Base-by-base conservation (phyloP, 192 early-diverging fungal species). In the Chytriomyces hyalinus region DNA sequence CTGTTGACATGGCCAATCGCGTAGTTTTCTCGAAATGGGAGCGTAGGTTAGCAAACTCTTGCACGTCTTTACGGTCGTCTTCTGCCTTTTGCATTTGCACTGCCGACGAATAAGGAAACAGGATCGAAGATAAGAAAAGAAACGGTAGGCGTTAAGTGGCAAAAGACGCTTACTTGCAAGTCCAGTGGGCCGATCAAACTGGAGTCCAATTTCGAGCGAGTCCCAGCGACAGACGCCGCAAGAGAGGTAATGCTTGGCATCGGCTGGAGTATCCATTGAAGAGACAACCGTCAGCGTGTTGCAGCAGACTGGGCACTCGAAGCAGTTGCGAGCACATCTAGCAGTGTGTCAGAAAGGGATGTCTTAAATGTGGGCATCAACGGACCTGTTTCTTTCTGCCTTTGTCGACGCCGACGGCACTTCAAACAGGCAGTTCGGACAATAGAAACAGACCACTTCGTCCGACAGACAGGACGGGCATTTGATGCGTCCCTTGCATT, bases 351-450 rank as follows among this genome's bases (percentile, higher is more conserved):
- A 59, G 57, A n/a, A 59, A n/a, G 17, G 20, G 57, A n/a, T n/a
- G 15, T n/a, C 57, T 15, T 59, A 59, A 15, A 22, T 59, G 20
- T 59, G 36, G 36, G 36, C 36, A 36, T 36, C 22, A 46, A 22
- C 17, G 47, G 28, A 85, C 91, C 94, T 87, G 86, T 96, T 96
- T 79, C 93, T 91, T 84, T 98, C 97, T n/a, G 92, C 90, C 76
- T 94, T 95, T n/a, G 96, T 95, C 78, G 93, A 93, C 4, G 97
- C 94, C n/a, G 94, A 93, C 3, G 96, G 95, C 36, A 94, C 95
- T 76, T 99, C 96, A 84, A 99, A 99, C 67, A 97, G 88, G 76
- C 97, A 99, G 77, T 95, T 95, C 11, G 97, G 94, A 75, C 97
- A 99, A 81, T 93, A 97, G 80, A 95, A 96, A 61, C 92, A 93